Evolutionary conservation across 768 basidiomycete genomes (phyloP).

Genomic region (Lyophyllum atratum): DNA sequence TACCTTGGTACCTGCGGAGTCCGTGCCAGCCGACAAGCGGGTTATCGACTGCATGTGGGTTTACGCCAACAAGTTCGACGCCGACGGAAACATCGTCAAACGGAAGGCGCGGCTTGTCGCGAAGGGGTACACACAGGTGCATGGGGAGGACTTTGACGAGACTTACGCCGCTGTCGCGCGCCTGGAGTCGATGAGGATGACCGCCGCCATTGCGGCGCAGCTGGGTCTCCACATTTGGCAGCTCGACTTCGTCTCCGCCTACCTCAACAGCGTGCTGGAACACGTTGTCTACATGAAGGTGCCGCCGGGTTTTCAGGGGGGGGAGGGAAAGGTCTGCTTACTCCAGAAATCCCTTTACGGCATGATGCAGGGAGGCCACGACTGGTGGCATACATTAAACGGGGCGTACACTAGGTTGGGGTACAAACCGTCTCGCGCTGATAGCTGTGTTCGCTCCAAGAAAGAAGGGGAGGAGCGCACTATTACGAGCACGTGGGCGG

Average conservation of each 20-base stretch:
- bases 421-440: constrained; percentile 17
- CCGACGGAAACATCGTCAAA: constrained; percentile 21
- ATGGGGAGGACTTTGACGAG: constrained; percentile 31
- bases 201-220: constrained; percentile 27
- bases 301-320: constrained; percentile 15
- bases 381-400: constrained; percentile 12
- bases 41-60: constrained; percentile 17
- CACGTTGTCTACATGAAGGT: constrained; percentile 12
- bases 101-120: constrained; percentile 27
- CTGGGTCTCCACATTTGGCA: constrained; percentile 28
- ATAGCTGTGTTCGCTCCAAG: constrained; percentile 14
- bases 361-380: constrained; percentile 15
- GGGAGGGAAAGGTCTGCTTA: constrained; percentile 18
- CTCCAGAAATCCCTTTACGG: constrained; percentile 10
- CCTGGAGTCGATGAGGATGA: constrained; percentile 8
- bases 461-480: constrained; percentile 9
- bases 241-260: constrained; percentile 34
- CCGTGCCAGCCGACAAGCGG: neutral
- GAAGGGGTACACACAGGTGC: constrained; percentile 30
- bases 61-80: constrained; percentile 29
- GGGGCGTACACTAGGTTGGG: constrained; percentile 4
- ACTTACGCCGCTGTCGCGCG: constrained; percentile 5
- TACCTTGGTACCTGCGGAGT: constrained; percentile 7
- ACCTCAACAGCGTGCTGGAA: constrained; percentile 29
- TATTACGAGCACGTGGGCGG: constrained; percentile 14